A percentile compares a stretch with the other conserved stretches of the same genome.
phyloP scores from a whole-genome alignment of 208 protist species.

The Leptomonas pyrrhocoris region DNA sequence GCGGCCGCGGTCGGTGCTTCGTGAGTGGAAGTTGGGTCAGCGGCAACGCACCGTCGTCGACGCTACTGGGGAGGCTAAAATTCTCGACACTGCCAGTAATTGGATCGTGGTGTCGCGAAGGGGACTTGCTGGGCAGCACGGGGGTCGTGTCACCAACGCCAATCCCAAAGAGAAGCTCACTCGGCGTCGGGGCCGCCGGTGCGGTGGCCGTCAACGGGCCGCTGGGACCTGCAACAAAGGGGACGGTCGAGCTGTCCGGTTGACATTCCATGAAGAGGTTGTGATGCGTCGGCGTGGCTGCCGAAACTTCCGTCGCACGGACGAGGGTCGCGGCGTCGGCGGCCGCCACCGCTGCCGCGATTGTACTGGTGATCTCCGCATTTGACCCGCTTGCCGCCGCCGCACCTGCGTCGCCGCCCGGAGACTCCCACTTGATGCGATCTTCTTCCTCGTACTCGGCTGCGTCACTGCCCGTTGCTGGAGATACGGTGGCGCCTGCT shows the following conservation, averaged over 20 bases:
- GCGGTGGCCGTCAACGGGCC: neutral
- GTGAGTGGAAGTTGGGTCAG: neutral
- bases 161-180: conserved; percentile 36
- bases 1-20: neutral
- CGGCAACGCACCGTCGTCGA: neutral
- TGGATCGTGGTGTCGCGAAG: neutral
- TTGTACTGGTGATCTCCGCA: neutral
- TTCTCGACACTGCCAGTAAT: neutral
- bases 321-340: neutral
- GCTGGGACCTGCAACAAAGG: neutral
- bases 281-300: neutral
- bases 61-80: conserved; percentile 5
- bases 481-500: neutral
- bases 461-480: neutral
- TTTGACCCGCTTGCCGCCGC: neutral
- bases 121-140: neutral
- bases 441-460: conserved; percentile 4
- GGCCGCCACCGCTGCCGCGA: neutral
- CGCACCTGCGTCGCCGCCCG: neutral
- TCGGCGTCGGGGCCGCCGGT: conserved; percentile 2
- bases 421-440: conserved; percentile 5
- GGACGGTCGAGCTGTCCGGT: neutral
- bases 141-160: conserved; percentile 5
- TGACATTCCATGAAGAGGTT: neutral
- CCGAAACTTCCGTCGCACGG: neutral